Evolutionary conservation across 805 yeast genomes (phyloP).

Genomic region (Candida vartiovaarae): DNA sequence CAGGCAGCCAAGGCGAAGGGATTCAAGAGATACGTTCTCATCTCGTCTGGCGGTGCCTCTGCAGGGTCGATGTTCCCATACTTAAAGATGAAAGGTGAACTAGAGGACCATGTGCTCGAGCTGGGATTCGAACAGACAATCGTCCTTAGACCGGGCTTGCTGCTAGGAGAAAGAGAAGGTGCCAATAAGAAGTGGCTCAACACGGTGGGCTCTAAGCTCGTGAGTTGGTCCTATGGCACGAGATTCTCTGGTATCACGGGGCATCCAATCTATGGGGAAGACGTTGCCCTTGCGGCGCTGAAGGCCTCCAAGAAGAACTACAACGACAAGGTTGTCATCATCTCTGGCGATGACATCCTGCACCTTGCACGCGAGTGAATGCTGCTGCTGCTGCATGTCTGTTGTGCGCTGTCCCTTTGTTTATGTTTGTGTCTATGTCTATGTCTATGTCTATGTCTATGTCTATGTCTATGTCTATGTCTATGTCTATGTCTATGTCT

Average conservation of each 20-base stretch:
- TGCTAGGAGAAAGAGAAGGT: conserved; percentile 54
- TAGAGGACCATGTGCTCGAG: conserved; percentile 59
- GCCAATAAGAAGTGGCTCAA: conserved; percentile 32
- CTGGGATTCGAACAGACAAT: conserved; percentile 66
- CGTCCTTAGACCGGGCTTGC: conserved; percentile 70
- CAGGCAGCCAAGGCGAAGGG: conserved; percentile 68
- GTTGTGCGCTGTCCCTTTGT: too few relatives aligned
- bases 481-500: too few relatives aligned
- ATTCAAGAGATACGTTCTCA: conserved; percentile 56
- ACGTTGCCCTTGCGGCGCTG: conserved; percentile 55
- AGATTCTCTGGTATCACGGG: conserved; percentile 25
- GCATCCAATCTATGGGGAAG: conserved; percentile 56
- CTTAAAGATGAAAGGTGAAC: conserved; percentile 61
- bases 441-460: too few relatives aligned
- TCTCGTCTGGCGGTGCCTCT: conserved; percentile 63
- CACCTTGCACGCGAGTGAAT: background rate
- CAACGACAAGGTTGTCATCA: conserved; percentile 24
- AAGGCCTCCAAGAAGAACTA: conserved; percentile 21
- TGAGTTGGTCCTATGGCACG: conserved; percentile 26
- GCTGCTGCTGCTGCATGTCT: too few relatives aligned
- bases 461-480: too few relatives aligned
- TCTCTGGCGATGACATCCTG: conserved; percentile 23
- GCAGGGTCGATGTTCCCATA: conserved; percentile 53
- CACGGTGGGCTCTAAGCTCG: conserved; percentile 25
- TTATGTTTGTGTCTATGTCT: too few relatives aligned